These are phyloP conservation scores for Cercospora brassicicola DNA, from an alignment of 2,329 filamentous ascomycete genomes.

Conservation along the genomic window DNA sequence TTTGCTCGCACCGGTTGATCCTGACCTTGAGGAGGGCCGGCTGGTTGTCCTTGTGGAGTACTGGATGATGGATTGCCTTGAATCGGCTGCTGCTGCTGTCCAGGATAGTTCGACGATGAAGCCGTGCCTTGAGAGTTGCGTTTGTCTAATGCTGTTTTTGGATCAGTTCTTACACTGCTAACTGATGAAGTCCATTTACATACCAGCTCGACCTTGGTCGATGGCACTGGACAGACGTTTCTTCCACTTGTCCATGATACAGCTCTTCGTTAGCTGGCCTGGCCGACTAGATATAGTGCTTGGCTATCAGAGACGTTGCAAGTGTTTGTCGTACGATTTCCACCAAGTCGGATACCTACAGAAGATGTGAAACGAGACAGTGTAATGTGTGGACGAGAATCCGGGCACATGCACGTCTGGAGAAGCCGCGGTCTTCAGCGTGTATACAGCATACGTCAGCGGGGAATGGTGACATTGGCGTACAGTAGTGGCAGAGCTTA, in stretches of 20 bases:
- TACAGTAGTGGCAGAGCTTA: constrained; percentile 10
- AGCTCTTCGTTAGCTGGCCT: too few species aligned
- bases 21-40: not conserved
- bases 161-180: not conserved
- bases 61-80: too few species aligned
- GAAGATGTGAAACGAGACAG: not conserved
- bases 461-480: constrained; percentile 12
- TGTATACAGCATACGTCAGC: constrained; percentile 9
- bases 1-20: constrained; percentile 11
- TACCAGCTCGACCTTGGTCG: constrained; percentile 11
- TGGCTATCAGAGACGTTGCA: not conserved
- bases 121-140: constrained; percentile 2
- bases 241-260: constrained; percentile 14
- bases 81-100: too few species aligned
- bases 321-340: too few species aligned
- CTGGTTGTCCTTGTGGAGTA: not conserved
- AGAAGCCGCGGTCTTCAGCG: not conserved
- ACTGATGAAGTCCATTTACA: not conserved
- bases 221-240: constrained; percentile 5
- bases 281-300: not conserved
- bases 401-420: not conserved
- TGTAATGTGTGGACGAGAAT: not conserved
- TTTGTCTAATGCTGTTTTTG: constrained; percentile 6
- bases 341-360: too few species aligned
- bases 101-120: constrained; percentile 9